A percentile compares a stretch with the other conserved stretches of the same genome.
Evolutionary conservation across 1,284 basidiomycete species (phyloP).

Genomic region (Ustilago cynodontis): DNA sequence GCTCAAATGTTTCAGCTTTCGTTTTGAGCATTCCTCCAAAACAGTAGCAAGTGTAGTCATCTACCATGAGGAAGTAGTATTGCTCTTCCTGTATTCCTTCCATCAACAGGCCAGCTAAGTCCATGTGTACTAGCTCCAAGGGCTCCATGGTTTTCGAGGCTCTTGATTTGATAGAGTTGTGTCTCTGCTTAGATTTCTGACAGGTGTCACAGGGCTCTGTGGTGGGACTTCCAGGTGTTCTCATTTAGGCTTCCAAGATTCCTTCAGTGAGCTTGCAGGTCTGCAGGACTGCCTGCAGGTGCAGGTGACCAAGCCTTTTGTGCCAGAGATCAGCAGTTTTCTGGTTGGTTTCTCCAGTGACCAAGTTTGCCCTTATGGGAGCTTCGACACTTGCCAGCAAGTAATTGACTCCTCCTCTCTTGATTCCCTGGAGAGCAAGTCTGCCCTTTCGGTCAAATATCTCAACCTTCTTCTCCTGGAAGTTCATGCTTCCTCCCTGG

Average conservation of each 20-base stretch:
- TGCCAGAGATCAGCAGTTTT: background rate
- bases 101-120: background rate
- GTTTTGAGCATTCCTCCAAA: background rate
- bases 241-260: background rate
- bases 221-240: background rate
- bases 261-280: background rate
- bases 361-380: background rate
- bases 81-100: background rate
- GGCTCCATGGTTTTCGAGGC: background rate
- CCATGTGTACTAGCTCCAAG: background rate
- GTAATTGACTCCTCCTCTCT: slow-evolving; percentile 1
- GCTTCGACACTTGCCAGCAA: background rate
- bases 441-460: too few species aligned
- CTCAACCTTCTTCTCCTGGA: too few species aligned
- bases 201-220: background rate
- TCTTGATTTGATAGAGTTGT: background rate
- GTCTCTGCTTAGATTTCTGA: background rate
- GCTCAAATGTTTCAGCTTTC: background rate
- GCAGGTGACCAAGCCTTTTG: slow-evolving; percentile 1
- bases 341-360: background rate
- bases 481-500: too few species aligned
- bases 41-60: background rate
- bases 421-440: too few species aligned
- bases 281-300: background rate
- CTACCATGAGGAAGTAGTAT: slow-evolving; percentile 1